A percentile compares a stretch with the other conserved stretches of the same genome.
phyloP scores from a whole-genome alignment of 2,329 filamentous ascomycete species.

The Trichoderma sp. region DNA sequence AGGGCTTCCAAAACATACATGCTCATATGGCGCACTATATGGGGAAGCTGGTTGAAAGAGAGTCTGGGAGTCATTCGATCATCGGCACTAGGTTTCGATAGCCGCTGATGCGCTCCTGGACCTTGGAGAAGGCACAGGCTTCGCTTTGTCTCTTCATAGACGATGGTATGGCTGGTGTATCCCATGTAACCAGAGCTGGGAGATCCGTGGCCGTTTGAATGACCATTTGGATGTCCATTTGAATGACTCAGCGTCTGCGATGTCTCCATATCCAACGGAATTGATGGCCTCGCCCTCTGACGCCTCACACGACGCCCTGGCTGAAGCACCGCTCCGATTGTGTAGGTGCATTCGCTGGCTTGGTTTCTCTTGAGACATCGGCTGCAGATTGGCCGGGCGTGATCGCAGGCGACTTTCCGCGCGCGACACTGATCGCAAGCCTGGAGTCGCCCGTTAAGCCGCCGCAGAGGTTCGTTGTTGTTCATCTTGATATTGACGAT shows the following conservation, averaged over 20 bases:
- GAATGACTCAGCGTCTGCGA: not conserved
- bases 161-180: constrained; percentile 42
- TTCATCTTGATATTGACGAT: not conserved
- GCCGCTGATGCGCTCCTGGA: constrained; percentile 7
- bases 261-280: not conserved
- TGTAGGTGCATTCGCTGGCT: constrained; percentile 34
- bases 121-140: constrained; percentile 36
- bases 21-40: constrained; percentile 33
- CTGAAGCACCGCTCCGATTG: constrained; percentile 6
- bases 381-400: constrained; percentile 35
- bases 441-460: constrained; percentile 27
- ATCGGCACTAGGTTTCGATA: not conserved
- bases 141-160: constrained; percentile 42
- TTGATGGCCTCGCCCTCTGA: not conserved
- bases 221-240: not conserved
- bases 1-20: constrained; percentile 38
- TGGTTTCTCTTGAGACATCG: constrained; percentile 37
- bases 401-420: constrained; percentile 41
- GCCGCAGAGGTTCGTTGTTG: constrained; percentile 22
- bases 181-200: constrained; percentile 37
- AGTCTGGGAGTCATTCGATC: not conserved
- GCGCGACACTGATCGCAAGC: constrained; percentile 36
- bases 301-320: not conserved
- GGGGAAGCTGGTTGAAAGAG: not conserved
- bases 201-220: not conserved